Conservation (phyloP, 179 eudicot species). For the Heliamphora pulchella region DNA sequence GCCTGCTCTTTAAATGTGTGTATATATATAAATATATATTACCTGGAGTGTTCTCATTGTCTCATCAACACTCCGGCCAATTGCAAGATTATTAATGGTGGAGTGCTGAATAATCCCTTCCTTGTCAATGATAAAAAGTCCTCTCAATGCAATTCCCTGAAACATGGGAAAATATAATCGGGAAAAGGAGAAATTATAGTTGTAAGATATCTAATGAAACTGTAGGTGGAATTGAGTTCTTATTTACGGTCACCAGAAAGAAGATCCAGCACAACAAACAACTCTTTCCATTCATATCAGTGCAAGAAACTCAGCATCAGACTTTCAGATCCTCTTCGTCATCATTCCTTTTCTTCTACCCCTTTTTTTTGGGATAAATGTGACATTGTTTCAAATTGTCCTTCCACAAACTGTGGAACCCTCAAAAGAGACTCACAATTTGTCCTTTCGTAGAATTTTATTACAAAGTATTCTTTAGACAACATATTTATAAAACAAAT, state of each 20-base stretch:
- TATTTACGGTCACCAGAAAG: background rate
- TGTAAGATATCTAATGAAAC: too few relatives aligned
- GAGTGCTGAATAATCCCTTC: conserved; percentile 97
- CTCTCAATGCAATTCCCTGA: conserved; percentile 90
- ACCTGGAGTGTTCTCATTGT: conserved; percentile 94
- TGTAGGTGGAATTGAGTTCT: too few relatives aligned
- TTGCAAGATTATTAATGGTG: conserved; percentile 83
- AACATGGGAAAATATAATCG: conserved; percentile 1
- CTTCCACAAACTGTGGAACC: background rate
- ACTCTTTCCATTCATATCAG: background rate
- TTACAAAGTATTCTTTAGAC: too few relatives aligned
- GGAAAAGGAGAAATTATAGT: too few relatives aligned
- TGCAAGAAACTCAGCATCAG: background rate
- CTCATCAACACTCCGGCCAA: conserved; percentile 87
- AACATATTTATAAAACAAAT: too few relatives aligned
- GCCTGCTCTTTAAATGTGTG: too few relatives aligned
- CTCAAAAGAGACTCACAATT: background rate
- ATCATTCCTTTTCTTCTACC: background rate
- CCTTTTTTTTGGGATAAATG: background rate
- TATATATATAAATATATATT: background rate
- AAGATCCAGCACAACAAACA: background rate
- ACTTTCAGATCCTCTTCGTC: background rate
- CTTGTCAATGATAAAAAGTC: conserved; percentile 88
- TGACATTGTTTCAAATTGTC: background rate
- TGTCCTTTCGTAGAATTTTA: too few relatives aligned